Conservation (phyloP, 2,329 filamentous ascomycete genomes). For the Neofusicoccum cordaticola region DNA sequence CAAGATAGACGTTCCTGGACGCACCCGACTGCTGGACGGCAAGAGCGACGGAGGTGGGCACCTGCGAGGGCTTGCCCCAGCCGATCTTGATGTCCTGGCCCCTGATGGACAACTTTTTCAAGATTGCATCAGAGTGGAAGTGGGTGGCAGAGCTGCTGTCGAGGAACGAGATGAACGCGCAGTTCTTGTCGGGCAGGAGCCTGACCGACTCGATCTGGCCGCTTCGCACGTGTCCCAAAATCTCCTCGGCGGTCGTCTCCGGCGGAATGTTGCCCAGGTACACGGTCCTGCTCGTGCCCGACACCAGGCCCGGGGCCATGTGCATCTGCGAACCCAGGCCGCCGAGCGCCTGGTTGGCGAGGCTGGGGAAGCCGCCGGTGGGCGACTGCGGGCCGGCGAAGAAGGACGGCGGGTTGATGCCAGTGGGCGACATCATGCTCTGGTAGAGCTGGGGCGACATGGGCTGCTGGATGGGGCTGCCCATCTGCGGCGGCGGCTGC, state of each 20-base stretch:
- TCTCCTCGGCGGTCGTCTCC: constrained; percentile 94
- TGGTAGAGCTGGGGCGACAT: constrained; percentile 84
- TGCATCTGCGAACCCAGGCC: constrained; percentile 71
- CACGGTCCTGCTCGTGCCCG: constrained; percentile 90
- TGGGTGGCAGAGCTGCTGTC: constrained; percentile 97
- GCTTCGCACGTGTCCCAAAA: constrained; percentile 91
- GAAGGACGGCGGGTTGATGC: constrained; percentile 77
- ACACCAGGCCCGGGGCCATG: constrained; percentile 75
- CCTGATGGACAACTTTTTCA: constrained; percentile 98
- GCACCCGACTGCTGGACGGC: constrained; percentile 97
- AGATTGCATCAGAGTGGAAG: constrained; percentile 98
- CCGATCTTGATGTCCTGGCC: constrained; percentile 99
- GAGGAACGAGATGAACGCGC: constrained; percentile 97
- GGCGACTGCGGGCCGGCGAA: constrained; percentile 81
- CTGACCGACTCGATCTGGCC: constrained; percentile 99
- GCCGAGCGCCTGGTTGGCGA: constrained; percentile 58
- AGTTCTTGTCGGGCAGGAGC: constrained; percentile 97
- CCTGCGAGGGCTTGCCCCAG: constrained; percentile 98
- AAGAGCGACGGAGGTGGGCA: constrained; percentile 94
- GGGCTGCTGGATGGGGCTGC: constrained; percentile 69
- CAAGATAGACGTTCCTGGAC: constrained; percentile 94
- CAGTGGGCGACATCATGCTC: constrained; percentile 79
- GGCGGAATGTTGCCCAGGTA: constrained; percentile 98
- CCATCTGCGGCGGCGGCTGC: constrained; percentile 60
- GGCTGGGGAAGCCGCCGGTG: constrained; percentile 67